These are phyloP conservation scores for Globisporangium recalcitrans DNA, from an alignment of 352 stramenopile species.

Conservation along the genomic window DNA sequence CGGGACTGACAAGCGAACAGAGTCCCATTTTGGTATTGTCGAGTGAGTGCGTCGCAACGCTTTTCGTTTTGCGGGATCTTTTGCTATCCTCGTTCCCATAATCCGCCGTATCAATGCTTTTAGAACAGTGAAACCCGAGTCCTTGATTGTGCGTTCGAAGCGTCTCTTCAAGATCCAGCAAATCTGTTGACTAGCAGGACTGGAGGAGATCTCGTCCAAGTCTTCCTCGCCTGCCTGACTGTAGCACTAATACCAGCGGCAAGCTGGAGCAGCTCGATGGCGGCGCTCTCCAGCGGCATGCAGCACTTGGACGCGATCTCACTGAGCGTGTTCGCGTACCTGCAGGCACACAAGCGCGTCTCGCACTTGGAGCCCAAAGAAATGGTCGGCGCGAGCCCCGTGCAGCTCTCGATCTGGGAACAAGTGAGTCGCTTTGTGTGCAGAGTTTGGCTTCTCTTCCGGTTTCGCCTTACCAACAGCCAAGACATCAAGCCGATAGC, in stretches of 20 bases:
- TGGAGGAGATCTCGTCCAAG: background rate
- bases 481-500: too few relatives aligned
- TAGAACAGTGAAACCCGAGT: background rate
- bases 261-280: background rate
- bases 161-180: background rate
- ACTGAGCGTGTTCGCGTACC: constrained; percentile 64
- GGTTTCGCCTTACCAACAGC: background rate
- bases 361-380: constrained; percentile 50
- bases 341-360: constrained; percentile 53
- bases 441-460: background rate
- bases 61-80: background rate
- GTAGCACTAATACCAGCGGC: too few relatives aligned
- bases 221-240: too few relatives aligned
- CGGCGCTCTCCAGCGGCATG: constrained; percentile 10
- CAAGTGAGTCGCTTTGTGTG: constrained; percentile 27
- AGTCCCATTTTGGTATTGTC: background rate
- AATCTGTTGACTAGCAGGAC: background rate
- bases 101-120: background rate
- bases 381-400: constrained; percentile 35
- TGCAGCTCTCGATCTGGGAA: constrained; percentile 62
- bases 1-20: background rate
- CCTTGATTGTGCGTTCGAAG: background rate
- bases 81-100: background rate
- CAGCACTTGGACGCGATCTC: constrained; percentile 49
- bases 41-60: background rate